A percentile compares a stretch with the other conserved stretches of the same genome.
Conservation (phyloP, 2,329 filamentous ascomycete genomes). For the Monilinia aucupariae region DNA sequence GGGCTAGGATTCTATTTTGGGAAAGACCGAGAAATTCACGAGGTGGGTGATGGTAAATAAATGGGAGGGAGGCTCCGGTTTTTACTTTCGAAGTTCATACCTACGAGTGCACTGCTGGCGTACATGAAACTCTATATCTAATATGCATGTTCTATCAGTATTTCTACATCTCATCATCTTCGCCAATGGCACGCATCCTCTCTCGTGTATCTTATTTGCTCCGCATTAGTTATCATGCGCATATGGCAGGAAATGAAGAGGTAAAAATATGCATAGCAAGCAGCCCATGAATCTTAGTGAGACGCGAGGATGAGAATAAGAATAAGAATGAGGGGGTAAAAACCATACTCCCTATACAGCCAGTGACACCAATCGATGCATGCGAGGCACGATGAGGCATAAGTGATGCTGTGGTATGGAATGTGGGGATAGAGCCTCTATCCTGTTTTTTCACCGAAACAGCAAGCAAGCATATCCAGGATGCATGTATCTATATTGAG, state of each 20-base stretch:
- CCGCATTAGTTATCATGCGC: background rate
- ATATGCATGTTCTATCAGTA: background rate
- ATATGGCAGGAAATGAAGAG: background rate
- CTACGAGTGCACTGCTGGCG: background rate
- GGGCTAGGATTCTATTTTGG: constrained; percentile 30
- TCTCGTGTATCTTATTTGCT: background rate
- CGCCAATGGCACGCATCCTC: background rate
- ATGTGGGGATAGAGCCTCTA: background rate
- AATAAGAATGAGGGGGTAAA: background rate
- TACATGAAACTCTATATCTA: background rate
- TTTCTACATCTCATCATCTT: too few species aligned
- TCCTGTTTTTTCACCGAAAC: too few species aligned
- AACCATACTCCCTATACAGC: background rate
- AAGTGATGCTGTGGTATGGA: background rate
- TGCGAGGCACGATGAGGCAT: background rate
- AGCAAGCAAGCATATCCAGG: background rate
- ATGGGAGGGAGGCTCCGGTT: background rate
- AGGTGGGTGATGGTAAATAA: background rate
- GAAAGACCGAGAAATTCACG: background rate
- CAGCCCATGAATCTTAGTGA: background rate
- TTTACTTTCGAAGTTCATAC: background rate
- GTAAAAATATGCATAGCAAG: background rate
- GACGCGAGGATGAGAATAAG: background rate
- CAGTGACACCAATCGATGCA: too few species aligned
- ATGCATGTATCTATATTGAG: background rate